Conservation (phyloP, 73 alveolate species). For the Paramecium sexaurelia region DNA sequence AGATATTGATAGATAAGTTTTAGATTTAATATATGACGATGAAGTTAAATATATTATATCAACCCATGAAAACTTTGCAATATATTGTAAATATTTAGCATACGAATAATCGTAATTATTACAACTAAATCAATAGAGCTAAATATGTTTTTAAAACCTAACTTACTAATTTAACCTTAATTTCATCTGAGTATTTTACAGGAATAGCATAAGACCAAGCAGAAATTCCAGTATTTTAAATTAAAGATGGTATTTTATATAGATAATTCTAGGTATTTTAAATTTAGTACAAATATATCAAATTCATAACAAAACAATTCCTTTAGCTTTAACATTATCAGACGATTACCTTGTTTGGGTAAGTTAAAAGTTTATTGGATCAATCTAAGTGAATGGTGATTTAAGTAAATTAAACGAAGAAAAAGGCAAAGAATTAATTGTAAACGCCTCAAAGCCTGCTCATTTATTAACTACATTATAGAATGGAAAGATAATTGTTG, state of each 20-base stretch:
- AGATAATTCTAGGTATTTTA: not conserved
- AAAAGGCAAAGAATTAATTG: not conserved
- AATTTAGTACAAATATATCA: not conserved
- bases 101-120: not conserved
- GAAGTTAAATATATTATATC: constrained; percentile 9
- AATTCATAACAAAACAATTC: not conserved
- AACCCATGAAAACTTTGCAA: not conserved
- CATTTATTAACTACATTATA: not conserved
- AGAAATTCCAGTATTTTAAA: not conserved
- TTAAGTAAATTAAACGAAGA: not conserved
- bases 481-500: not conserved
- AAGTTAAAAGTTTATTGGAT: not conserved
- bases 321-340: not conserved
- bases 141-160: not conserved
- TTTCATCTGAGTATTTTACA: constrained; percentile 5
- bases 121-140: not conserved
- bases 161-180: not conserved
- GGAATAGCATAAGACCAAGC: not conserved
- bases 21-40: constrained; percentile 36
- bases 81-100: not conserved
- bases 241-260: not conserved
- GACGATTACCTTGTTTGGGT: not conserved
- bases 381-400: not conserved
- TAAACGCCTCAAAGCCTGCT: constrained; percentile 12
- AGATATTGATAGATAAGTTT: not conserved